Evolutionary conservation across 2,329 filamentous ascomycete species (phyloP), one percentile per base, ranked within the genome.

Genomic region (Penicillium sp.): DNA sequence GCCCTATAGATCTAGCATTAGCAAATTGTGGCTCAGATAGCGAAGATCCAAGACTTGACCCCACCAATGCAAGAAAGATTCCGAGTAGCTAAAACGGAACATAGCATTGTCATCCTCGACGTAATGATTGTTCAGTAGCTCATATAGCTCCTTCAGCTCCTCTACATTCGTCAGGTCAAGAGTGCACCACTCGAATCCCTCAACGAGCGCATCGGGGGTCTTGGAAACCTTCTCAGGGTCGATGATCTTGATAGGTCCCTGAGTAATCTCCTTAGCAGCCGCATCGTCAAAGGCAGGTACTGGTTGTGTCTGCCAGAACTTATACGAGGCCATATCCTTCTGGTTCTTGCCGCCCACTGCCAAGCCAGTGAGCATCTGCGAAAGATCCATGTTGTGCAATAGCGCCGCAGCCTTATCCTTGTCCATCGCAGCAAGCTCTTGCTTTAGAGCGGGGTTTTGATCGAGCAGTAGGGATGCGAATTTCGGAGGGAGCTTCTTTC

Each of bases 281-380:
- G 82, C 77, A 74, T 80, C 77, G 47, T 78, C 75, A 68, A 97
- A 96, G 68, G 87, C 87, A 47, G 90, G 89, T 55, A 99, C 94
- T 0, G 94, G 94, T 74, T 99, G 94, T 43, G 94, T 99, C 73
- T 91, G 87, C 94, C 94, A 99, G 78, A 99, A 99, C 76, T 96
- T 97, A 81, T 97, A 97, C 55, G 87, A 90, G 7, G 88, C 91
- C 91, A 97, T 96, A 70, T 97, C 92, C 78, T 96, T 97, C 65
- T 85, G 87, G 68, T 96, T 96, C 81, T 94, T 95, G 52, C 89
- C 89, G 58, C 84, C 86, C 7, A 90, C 80, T 14, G 91, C 88
- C 57, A 81, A 69, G 35, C 79, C 79, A 7, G 79, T 80, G 53
- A 81, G 57, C 43, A 81, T 56, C 26, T 81, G 76, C 32, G 74